Base-by-base conservation (phyloP, 2,329 filamentous ascomycete genomes). In the Xylaria arbuscula region DNA sequence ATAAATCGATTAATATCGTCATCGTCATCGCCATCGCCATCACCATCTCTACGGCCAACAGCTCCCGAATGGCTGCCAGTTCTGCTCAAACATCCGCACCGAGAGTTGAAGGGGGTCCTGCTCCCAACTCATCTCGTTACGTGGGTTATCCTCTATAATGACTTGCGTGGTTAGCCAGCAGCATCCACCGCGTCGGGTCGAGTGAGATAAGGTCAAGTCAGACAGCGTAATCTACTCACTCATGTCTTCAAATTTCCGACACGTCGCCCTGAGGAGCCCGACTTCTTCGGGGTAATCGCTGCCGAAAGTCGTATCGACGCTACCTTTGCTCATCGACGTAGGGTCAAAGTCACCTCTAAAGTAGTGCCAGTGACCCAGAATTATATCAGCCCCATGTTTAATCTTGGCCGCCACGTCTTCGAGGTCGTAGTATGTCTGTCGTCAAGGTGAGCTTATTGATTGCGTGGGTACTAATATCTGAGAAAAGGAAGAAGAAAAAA, bases 321-420 rank as follows among this genome's bases (percentile, higher is more conserved):
- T 75, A 72, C 51, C 75, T 73, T 32, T 75, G 70, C 10, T 76
- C 38, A 75, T 66, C 7, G 74, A 66, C 48, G 75, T 67, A 0
- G 79, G 76, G n/a, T 80, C 74, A 17, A 75, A 70, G 28, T 78
- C 72, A 38, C 78, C 79, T 64, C 82, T 83, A 74, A 82, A 87
- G 71, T 86, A 87, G 57, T 85, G 83, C 85, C 85, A 87, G 62
- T 85, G 78, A 11, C 78, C 76, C 1, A 87, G 81, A 34, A 86
- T 76, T 60, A 81, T 81, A 58, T 83, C 84, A 34, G 81, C 83
- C 4, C 83, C 79, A 13, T 80, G 76, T 17, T 87, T 85, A 1
- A 86, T 76, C 6, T 80, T 75, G 42, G 0, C 83, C 61, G 67
- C 66, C 19, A 58, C 69, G 7, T 71, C 69, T 61, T 69, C 67